Conservation (phyloP, 495 filamentous ascomycete genomes). For the Penicillium cinerascens region DNA sequence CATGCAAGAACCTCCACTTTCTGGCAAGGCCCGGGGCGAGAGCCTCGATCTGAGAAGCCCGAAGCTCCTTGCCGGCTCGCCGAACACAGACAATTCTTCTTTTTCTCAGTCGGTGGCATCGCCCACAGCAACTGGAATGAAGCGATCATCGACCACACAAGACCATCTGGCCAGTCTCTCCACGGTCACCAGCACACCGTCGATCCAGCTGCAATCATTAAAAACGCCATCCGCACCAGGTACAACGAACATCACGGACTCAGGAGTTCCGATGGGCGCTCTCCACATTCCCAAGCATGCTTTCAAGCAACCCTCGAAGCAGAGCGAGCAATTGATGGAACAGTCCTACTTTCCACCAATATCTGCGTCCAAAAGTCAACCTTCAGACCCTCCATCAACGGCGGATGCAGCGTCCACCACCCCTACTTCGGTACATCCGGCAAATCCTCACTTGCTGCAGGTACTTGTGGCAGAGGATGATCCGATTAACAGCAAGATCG, state of each 20-base stretch:
- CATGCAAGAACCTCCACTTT: slow-evolving; percentile 58
- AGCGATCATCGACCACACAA: slow-evolving; percentile 11
- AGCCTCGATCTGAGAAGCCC: slow-evolving; percentile 7
- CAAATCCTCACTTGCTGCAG: slow-evolving; percentile 36
- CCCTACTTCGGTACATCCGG: slow-evolving; percentile 12
- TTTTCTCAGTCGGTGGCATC: slow-evolving; percentile 14
- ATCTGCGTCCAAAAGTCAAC: background rate
- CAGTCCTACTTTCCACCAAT: slow-evolving; percentile 21
- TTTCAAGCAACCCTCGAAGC: slow-evolving; percentile 6
- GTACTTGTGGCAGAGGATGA: slow-evolving; percentile 91
- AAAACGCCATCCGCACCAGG: slow-evolving; percentile 28
- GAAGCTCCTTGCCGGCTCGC: slow-evolving; percentile 7
- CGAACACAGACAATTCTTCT: slow-evolving; percentile 8
- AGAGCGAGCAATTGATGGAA: slow-evolving; percentile 3
- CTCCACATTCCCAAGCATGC: slow-evolving; percentile 39
- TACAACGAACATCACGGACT: slow-evolving; percentile 36
- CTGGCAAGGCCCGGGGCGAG: slow-evolving; percentile 35
- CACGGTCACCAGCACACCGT: slow-evolving; percentile 21
- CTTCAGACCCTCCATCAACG: slow-evolving; percentile 4
- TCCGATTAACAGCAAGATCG: slow-evolving; percentile 84
- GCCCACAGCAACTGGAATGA: background rate
- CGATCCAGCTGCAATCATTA: slow-evolving; percentile 15
- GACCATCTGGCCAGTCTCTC: slow-evolving; percentile 22
- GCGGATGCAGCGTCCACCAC: slow-evolving; percentile 3
- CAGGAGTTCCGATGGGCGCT: slow-evolving; percentile 38